These are phyloP conservation scores for Solanum pimpinellifolium DNA, from an alignment of 257 asterid genomes.

Conservation along the genomic window DNA sequence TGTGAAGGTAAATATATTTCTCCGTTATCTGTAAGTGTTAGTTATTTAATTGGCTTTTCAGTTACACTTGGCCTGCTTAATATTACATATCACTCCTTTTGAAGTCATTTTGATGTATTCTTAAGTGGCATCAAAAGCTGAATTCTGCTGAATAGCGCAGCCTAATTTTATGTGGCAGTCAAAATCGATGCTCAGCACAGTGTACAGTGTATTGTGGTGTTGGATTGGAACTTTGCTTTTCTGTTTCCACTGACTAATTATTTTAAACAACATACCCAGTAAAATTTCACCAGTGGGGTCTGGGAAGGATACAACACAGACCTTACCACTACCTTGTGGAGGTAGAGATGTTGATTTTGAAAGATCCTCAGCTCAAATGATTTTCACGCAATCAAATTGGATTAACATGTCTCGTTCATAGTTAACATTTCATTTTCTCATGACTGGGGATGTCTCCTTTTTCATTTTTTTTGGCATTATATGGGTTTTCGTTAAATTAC, in stretches of 20 bases:
- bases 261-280: too few relatives aligned
- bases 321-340: background rate
- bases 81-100: background rate
- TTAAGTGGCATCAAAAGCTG: background rate
- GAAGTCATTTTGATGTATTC: background rate
- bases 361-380: background rate
- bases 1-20: constrained; percentile 44
- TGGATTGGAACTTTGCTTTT: background rate
- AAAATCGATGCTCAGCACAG: background rate
- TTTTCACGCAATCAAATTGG: background rate
- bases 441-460: background rate
- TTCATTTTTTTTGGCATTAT: background rate
- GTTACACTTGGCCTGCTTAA: background rate
- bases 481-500: background rate
- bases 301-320: background rate
- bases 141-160: background rate
- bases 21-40: background rate
- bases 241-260: background rate
- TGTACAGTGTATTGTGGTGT: background rate
- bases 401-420: background rate
- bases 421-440: background rate
- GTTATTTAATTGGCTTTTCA: background rate
- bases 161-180: background rate
- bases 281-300: background rate
- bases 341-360: background rate